Evolutionary conservation across 2,329 filamentous ascomycete genomes (phyloP).

Genomic region (Scedosporium aurantiacum): DNA sequence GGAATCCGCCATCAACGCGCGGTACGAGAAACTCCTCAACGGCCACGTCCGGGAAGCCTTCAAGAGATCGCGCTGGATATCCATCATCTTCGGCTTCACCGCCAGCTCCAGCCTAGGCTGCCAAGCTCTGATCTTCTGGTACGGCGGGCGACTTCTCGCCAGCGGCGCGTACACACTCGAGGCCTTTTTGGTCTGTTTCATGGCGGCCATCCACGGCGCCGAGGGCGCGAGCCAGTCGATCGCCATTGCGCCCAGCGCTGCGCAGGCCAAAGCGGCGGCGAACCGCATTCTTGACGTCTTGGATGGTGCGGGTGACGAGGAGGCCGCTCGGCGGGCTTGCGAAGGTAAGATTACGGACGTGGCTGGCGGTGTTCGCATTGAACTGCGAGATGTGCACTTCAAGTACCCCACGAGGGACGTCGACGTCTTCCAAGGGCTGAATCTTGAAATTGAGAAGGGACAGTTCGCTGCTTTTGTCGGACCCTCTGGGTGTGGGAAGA

Average conservation of each 20-base stretch:
- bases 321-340: conserved; percentile 21
- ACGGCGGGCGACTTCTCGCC: conserved; percentile 50
- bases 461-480: conserved; percentile 45
- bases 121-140: conserved; percentile 56
- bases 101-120: conserved; percentile 55
- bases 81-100: conserved; percentile 55
- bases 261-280: conserved; percentile 45
- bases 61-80: conserved; percentile 49
- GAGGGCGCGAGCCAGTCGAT: conserved; percentile 58
- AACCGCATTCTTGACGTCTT: conserved; percentile 44
- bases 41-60: conserved; percentile 50
- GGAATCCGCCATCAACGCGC: conserved; percentile 50
- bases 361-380: conserved; percentile 42
- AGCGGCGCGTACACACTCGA: conserved; percentile 34
- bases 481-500: conserved; percentile 48
- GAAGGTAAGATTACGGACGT: conserved; percentile 28
- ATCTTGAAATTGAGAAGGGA: conserved; percentile 29
- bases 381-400: conserved; percentile 46
- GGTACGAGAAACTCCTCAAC: conserved; percentile 49
- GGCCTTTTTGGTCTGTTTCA: conserved; percentile 47
- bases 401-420: conserved; percentile 47
- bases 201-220: conserved; percentile 56
- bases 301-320: conserved; percentile 25
- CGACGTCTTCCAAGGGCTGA: conserved; percentile 49
- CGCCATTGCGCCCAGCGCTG: conserved; percentile 53